phyloP scores from a whole-genome alignment of 352 stramenopile species.

The Pythium grandisporangium region DNA sequence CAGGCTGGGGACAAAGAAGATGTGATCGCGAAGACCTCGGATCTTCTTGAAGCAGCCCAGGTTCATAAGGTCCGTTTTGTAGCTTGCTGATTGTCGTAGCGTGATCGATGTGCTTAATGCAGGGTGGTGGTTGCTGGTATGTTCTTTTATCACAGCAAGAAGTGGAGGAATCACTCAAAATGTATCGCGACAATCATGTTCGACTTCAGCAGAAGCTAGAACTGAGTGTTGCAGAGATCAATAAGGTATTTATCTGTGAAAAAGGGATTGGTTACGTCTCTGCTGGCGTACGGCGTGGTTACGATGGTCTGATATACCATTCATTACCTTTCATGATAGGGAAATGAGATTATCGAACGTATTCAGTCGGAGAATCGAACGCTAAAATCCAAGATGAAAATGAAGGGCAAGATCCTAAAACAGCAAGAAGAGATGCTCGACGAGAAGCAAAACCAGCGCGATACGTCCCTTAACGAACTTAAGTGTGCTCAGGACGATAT shows the following conservation, averaged over 20 bases:
- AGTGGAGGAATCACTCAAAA: slow-evolving; percentile 78
- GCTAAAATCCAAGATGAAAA: slow-evolving; percentile 74
- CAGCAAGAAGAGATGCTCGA: slow-evolving; percentile 82
- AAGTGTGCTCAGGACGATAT: slow-evolving; percentile 63
- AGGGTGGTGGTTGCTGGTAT: not conserved
- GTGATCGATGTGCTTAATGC: not conserved
- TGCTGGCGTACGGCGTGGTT: too few relatives aligned
- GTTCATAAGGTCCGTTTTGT: slow-evolving; percentile 41
- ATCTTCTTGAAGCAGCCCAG: slow-evolving; percentile 56
- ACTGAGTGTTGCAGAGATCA: slow-evolving; percentile 86
- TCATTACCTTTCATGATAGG: slow-evolving; percentile 17
- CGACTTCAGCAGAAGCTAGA: slow-evolving; percentile 84
- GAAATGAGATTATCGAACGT: slow-evolving; percentile 86
- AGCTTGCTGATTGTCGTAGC: not conserved
- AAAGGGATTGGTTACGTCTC: too few relatives aligned
- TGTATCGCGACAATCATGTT: slow-evolving; percentile 82
- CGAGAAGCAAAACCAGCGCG: slow-evolving; percentile 67
- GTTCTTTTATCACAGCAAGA: slow-evolving; percentile 26
- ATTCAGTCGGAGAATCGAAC: slow-evolving; percentile 79
- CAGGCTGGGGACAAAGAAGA: slow-evolving; percentile 74
- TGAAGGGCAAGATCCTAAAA: slow-evolving; percentile 86
- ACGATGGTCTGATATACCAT: not conserved
- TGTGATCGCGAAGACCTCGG: slow-evolving; percentile 60
- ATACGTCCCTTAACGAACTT: slow-evolving; percentile 48
- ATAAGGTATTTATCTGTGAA: slow-evolving; percentile 48